Evolutionary conservation across 352 stramenopile genomes (phyloP), one percentile per base, ranked within the genome.

Genomic region (Pelagophyceae sp.): DNA sequence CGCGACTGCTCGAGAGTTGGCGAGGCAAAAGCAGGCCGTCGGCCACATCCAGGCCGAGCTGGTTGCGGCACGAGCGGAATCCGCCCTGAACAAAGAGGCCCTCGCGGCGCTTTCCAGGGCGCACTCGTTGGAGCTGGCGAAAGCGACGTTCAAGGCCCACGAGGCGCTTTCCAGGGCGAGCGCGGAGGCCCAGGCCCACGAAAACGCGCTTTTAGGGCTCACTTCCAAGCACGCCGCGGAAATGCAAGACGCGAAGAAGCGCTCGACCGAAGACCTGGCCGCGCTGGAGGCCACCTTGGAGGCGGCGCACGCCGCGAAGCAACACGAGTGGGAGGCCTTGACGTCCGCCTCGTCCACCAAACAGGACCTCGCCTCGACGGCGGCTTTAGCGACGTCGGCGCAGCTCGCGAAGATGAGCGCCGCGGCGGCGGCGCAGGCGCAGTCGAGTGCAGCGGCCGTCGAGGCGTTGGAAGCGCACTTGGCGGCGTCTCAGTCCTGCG

Each of bases 361-460:
- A 35, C 29, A 72, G 19, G 51, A 29, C 45, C 32, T 80, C 25
- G 37, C 45, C 25, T 27, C 38, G 37, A 11, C 33, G 23, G 61
- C 65, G 54, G 38, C n/a, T 31, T n/a, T n/a, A n/a, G n/a, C n/a
- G n/a, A n/a, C n/a, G n/a, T n/a, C n/a, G n/a, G n/a, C n/a, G n/a
- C n/a, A n/a, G n/a, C n/a, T n/a, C n/a, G n/a, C n/a, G n/a, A n/a
- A n/a, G 31, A 27, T 5, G 31, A 37, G 54, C 50, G 65, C 35
- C 27, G 6, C 27, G 40, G 63, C 29, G 40, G 77, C 25, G 54
- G 31, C 0, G 20, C 33, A 35, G 54, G 54, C 19, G 5, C 37
- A 3, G 40, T 77, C 33, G n/a, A 71, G 38, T 5, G 40, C 63
- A 33, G 32, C 27, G n/a, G 76, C 76, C n/a, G 25, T 79, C 32